Evolutionary conservation across 768 basidiomycete genomes (phyloP).

Genomic region (Crassisporium funariophilum): DNA sequence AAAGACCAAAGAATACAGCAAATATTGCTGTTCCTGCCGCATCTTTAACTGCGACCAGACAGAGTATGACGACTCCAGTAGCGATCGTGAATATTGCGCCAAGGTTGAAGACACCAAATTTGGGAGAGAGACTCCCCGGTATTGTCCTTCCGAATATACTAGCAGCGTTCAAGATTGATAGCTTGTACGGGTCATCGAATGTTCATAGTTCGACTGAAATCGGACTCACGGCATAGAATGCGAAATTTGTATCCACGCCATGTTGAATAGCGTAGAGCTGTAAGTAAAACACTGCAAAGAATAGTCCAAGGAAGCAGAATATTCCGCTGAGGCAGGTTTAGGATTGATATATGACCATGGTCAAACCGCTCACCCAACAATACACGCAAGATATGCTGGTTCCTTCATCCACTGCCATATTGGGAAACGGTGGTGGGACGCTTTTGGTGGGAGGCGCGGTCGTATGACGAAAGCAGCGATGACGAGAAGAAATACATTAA

Average conservation of each 20-base stretch:
- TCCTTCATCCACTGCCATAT: slow-evolving; percentile 32
- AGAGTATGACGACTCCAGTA: slow-evolving; percentile 40
- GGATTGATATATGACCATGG: neutral
- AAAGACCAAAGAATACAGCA: slow-evolving; percentile 44
- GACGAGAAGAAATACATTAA: slow-evolving; percentile 36
- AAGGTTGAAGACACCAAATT: slow-evolving; percentile 46
- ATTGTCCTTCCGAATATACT: slow-evolving; percentile 53
- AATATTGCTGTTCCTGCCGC: slow-evolving; percentile 38
- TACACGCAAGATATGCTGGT: slow-evolving; percentile 25
- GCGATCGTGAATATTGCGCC: slow-evolving; percentile 34
- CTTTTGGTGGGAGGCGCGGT: slow-evolving; percentile 38
- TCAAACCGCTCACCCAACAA: slow-evolving; percentile 11
- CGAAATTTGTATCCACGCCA: slow-evolving; percentile 39
- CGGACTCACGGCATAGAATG: slow-evolving; percentile 49
- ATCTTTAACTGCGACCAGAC: slow-evolving; percentile 40
- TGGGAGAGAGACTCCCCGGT: slow-evolving; percentile 43
- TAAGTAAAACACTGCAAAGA: slow-evolving; percentile 51
- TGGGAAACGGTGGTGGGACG: slow-evolving; percentile 20
- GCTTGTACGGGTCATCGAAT: slow-evolving; percentile 23
- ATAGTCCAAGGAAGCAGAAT: slow-evolving; percentile 38
- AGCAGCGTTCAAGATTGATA: slow-evolving; percentile 56
- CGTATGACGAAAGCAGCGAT: slow-evolving; percentile 35
- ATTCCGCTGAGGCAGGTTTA: slow-evolving; percentile 22
- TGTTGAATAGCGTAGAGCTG: slow-evolving; percentile 51
- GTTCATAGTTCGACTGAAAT: neutral